Evolutionary conservation across 331 rosid genomes (phyloP).

Genomic region (Phaseolus coccineus): DNA sequence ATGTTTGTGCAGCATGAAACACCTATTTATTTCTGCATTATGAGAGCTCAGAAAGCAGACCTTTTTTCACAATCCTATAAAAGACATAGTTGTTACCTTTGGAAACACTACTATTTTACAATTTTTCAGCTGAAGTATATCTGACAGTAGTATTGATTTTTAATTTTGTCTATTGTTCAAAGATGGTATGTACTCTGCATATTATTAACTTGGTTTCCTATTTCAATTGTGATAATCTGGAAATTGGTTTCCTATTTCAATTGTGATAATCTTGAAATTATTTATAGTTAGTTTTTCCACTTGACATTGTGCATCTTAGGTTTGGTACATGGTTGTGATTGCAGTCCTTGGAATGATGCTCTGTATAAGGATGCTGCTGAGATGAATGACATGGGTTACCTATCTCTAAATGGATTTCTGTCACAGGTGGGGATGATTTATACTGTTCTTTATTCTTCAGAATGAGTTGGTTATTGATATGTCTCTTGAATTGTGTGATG

Average conservation of each 20-base stretch:
- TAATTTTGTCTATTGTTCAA: conserved; percentile 16
- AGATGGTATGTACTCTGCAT: conserved; percentile 32
- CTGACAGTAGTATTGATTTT: conserved; percentile 24
- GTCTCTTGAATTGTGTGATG: conserved; percentile 50
- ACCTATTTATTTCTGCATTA: conserved; percentile 7
- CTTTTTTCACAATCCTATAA: conserved; percentile 25
- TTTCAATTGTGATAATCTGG: background rate
- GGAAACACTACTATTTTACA: conserved; percentile 4
- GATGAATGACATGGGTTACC: conserved; percentile 70
- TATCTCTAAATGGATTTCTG: conserved; percentile 74
- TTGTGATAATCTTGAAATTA: conserved; percentile 36
- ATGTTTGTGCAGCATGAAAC: background rate
- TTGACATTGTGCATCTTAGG: conserved; percentile 40
- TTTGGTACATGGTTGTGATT: conserved; percentile 51
- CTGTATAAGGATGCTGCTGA: conserved; percentile 80
- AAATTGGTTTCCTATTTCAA: conserved; percentile 23
- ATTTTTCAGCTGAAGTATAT: conserved; percentile 33
- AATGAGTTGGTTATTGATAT: conserved; percentile 46
- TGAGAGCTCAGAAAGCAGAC: conserved; percentile 29
- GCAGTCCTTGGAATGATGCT: conserved; percentile 88
- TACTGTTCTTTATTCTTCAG: conserved; percentile 39
- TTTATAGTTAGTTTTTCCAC: conserved; percentile 40
- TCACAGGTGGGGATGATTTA: conserved; percentile 62
- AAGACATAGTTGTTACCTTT: conserved; percentile 24
- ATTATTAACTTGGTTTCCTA: conserved; percentile 17